phyloP scores from a whole-genome alignment of 148 eudicot genomes.

The Linanthus parryae region DNA sequence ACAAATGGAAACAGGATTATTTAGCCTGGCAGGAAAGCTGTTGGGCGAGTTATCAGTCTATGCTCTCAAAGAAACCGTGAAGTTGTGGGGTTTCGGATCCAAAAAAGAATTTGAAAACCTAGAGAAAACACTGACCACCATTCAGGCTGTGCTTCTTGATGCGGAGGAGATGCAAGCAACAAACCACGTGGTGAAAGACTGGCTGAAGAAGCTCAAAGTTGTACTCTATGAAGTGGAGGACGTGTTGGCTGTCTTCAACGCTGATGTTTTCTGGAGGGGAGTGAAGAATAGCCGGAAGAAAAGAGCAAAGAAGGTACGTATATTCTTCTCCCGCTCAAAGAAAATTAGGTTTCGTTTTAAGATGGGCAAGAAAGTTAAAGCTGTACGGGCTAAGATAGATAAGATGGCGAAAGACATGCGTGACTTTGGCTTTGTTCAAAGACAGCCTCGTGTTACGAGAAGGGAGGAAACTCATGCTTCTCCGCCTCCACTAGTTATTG shows the following conservation, averaged over 20 bases:
- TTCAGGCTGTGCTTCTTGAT: conserved; percentile 12
- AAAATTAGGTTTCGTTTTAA: neutral
- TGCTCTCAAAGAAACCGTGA: too few species aligned
- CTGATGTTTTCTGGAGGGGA: neutral
- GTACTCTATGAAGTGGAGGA: conserved; percentile 10
- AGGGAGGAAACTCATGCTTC: too few species aligned
- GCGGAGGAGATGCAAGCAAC: conserved; percentile 9
- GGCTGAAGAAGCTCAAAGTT: conserved; percentile 11
- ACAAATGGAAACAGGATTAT: too few species aligned
- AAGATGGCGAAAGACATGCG: conserved; percentile 4
- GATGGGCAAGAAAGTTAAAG: neutral
- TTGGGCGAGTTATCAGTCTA: too few species aligned
- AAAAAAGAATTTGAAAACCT: conserved; percentile 12
- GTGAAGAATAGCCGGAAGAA: neutral
- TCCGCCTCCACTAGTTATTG: too few species aligned
- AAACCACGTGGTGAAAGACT: conserved; percentile 8
- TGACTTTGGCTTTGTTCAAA: conserved; percentile 3
- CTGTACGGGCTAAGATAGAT: conserved; percentile 10
- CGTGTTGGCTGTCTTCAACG: conserved; percentile 9
- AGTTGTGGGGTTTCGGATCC: too few species aligned
- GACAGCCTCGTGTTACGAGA: too few species aligned
- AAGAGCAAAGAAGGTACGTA: neutral
- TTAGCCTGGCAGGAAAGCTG: too few species aligned
- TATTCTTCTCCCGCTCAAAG: conserved; percentile 2
- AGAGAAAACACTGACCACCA: conserved; percentile 8